phyloP scores from a whole-genome alignment of 495 filamentous ascomycete genomes.

The Hyaloscypha finlandica region DNA sequence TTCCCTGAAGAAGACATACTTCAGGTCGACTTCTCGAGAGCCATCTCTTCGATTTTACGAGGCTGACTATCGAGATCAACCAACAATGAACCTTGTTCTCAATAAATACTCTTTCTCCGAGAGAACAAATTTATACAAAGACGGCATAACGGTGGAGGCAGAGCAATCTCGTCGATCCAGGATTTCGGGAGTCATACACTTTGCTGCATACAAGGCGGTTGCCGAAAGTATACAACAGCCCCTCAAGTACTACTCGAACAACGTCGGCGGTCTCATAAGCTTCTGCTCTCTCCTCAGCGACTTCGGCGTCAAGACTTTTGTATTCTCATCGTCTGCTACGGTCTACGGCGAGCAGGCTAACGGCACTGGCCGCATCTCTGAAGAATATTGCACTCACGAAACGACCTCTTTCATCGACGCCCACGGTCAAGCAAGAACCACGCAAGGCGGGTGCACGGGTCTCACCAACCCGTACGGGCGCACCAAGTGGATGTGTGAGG shows the following conservation, averaged over 20 bases:
- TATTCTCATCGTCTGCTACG: slow-evolving; percentile 28
- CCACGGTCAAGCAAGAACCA: too few relatives aligned
- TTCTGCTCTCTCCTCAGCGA: slow-evolving; percentile 55
- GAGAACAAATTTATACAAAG: too few relatives aligned
- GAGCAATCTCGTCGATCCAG: slow-evolving; percentile 30
- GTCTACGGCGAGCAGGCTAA: slow-evolving; percentile 62
- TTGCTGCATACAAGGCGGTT: slow-evolving; percentile 58
- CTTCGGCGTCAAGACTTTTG: slow-evolving; percentile 64
- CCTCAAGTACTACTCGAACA: slow-evolving; percentile 66
- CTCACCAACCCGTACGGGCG: slow-evolving; percentile 67
- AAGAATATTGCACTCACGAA: slow-evolving; percentile 58
- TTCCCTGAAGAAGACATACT: slow-evolving; percentile 50
- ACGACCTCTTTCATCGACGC: too few relatives aligned
- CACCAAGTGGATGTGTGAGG: slow-evolving; percentile 67
- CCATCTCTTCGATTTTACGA: slow-evolving; percentile 56
- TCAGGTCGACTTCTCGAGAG: slow-evolving; percentile 31
- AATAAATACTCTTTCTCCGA: slow-evolving; percentile 27
- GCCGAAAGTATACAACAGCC: slow-evolving; percentile 48
- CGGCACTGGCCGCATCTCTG: slow-evolving; percentile 52
- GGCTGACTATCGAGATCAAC: slow-evolving; percentile 58
- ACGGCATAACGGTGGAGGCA: too few relatives aligned
- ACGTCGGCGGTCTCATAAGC: slow-evolving; percentile 63
- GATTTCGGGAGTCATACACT: slow-evolving; percentile 64
- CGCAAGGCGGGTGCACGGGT: slow-evolving; percentile 42
- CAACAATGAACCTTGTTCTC: slow-evolving; percentile 43